Evolutionary conservation across 23 red algal species (phyloP).

Genomic region (Chondrus crispus): DNA sequence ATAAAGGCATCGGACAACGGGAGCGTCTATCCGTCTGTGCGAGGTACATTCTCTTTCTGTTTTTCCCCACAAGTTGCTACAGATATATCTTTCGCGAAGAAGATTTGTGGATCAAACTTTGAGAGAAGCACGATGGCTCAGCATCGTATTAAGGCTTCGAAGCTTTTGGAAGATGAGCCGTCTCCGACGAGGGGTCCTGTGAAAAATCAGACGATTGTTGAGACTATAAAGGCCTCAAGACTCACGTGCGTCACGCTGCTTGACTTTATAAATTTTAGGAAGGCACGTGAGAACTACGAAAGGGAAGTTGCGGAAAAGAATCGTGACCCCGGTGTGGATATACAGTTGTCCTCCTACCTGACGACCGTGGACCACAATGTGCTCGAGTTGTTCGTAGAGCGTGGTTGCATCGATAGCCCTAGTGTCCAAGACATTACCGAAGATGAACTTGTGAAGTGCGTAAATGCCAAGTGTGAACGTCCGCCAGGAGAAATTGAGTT

Average conservation of each 20-base stretch:
- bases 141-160: no score
- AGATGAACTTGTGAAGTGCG: background rate
- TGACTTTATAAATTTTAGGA: constrained; percentile 1
- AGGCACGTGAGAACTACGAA: constrained; percentile 9
- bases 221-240: background rate
- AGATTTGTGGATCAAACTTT: no score
- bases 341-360: background rate
- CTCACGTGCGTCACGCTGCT: background rate
- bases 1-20: no score
- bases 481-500: constrained; percentile 1
- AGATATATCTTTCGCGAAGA: no score
- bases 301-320: constrained; percentile 26
- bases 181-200: no score
- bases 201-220: background rate
- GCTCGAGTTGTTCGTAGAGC: background rate
- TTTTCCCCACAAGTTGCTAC: no score
- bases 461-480: background rate
- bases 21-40: no score
- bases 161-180: no score
- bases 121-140: no score
- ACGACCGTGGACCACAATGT: background rate
- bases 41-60: no score
- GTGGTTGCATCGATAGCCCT: background rate
- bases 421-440: background rate
- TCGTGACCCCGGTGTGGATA: background rate